Evolutionary conservation across 1,284 basidiomycete species (phyloP).

Genomic region (Phellopilus nigrolimitatus): DNA sequence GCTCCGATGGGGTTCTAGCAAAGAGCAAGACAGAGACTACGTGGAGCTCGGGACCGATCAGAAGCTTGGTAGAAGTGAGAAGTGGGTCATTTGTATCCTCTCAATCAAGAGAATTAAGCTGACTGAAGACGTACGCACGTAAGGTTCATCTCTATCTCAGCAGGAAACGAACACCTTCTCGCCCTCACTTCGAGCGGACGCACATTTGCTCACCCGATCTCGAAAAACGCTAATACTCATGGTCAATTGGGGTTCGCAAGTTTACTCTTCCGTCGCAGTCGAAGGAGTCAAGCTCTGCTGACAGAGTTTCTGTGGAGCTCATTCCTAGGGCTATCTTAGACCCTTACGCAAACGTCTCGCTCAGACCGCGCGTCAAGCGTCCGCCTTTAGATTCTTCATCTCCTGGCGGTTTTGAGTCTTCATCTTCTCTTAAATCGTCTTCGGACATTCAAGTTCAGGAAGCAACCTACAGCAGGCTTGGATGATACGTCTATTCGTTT

Average conservation of each 20-base stretch:
- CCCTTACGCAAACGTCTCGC: slow-evolving; percentile 43
- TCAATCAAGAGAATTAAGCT: slow-evolving; percentile 33
- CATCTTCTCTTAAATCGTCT: slow-evolving; percentile 21
- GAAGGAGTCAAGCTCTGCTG: slow-evolving; percentile 25
- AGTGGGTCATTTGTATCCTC: slow-evolving; percentile 41
- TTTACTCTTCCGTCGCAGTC: slow-evolving; percentile 44
- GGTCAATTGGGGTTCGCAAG: slow-evolving; percentile 81
- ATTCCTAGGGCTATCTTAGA: slow-evolving; percentile 53
- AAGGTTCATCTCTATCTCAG: slow-evolving; percentile 70
- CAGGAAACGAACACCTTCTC: slow-evolving; percentile 79
- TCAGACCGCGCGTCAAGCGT: slow-evolving; percentile 32
- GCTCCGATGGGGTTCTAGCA: slow-evolving; percentile 24
- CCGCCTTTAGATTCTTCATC: slow-evolving; percentile 24
- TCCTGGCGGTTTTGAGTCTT: slow-evolving; percentile 20
- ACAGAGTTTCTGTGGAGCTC: slow-evolving; percentile 48
- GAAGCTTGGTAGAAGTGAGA: slow-evolving; percentile 47
- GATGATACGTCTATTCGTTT: slow-evolving; percentile 59
- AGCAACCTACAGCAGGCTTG: slow-evolving; percentile 26
- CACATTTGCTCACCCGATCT: slow-evolving; percentile 76
- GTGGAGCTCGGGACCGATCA: slow-evolving; percentile 42
- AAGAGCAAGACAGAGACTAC: slow-evolving; percentile 31
- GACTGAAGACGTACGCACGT: not conserved
- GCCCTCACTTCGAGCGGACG: slow-evolving; percentile 81
- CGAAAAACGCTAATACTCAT: slow-evolving; percentile 73
- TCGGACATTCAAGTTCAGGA: slow-evolving; percentile 16